Percentiles rank a stretch among this genome's conserved stretches.
These are phyloP conservation scores for Mycena rosella DNA, from an alignment of 768 basidiomycete species.

Conservation along the genomic window DNA sequence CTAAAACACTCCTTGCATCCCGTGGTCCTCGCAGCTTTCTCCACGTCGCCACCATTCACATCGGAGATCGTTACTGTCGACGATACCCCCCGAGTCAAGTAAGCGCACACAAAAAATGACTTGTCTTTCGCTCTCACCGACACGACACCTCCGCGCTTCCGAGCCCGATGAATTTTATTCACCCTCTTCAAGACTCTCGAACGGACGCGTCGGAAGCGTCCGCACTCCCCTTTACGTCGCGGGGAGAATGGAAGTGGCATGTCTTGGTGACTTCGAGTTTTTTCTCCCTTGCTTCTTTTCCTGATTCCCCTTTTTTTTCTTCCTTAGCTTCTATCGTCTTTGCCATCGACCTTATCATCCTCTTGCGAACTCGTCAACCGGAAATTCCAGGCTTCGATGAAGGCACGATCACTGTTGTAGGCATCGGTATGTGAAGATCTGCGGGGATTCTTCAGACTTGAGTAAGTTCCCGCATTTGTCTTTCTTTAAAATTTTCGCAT, in stretches of 20 bases:
- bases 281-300: slow-evolving; percentile 8
- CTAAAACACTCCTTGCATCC: slow-evolving; percentile 1
- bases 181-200: slow-evolving; percentile 4
- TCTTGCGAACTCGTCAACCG: slow-evolving; percentile 10
- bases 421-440: slow-evolving; percentile 7
- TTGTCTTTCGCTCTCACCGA: slow-evolving; percentile 10
- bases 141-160: slow-evolving; percentile 4
- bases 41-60: slow-evolving; percentile 2
- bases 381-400: slow-evolving; percentile 7
- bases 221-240: slow-evolving; percentile 6
- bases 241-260: slow-evolving; percentile 8
- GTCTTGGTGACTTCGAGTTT: slow-evolving; percentile 6
- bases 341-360: slow-evolving; percentile 6
- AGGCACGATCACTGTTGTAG: slow-evolving; percentile 8
- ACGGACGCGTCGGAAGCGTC: slow-evolving; percentile 7
- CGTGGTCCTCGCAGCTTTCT: slow-evolving; percentile 1
- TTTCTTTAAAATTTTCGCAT: slow-evolving; percentile 7
- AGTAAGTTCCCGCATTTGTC: slow-evolving; percentile 2
- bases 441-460: slow-evolving; percentile 5
- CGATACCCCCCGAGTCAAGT: slow-evolving; percentile 10
- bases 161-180: slow-evolving; percentile 7
- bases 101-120: slow-evolving; percentile 14
- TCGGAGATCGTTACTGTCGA: slow-evolving; percentile 6
- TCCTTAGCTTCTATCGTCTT: slow-evolving; percentile 12
- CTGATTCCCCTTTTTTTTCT: slow-evolving; percentile 6